Conservation (phyloP, 768 basidiomycete species). For the Suillus plorans region DNA sequence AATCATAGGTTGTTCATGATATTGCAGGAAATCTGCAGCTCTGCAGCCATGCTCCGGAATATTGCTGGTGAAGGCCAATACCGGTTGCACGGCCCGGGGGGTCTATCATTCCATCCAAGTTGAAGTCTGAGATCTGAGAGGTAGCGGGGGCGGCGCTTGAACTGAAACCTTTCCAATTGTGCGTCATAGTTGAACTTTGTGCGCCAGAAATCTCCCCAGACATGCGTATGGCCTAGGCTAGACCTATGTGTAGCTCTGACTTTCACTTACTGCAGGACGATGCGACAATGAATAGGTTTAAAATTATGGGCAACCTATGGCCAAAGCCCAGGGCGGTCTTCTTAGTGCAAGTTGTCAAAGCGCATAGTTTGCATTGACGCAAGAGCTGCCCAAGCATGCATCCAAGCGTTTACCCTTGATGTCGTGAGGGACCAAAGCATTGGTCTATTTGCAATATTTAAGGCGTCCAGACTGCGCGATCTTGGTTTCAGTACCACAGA, state of each 20-base stretch:
- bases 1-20: too few species aligned
- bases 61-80: too few species aligned
- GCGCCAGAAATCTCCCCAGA: too few species aligned
- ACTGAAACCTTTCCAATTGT: too few species aligned
- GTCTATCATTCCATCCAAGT: too few species aligned
- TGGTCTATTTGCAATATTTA: background rate
- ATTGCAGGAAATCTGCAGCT: too few species aligned
- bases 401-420: background rate
- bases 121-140: too few species aligned
- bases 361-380: background rate
- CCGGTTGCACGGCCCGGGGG: too few species aligned
- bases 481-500: background rate
- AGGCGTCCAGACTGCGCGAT: background rate
- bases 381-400: background rate
- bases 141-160: too few species aligned
- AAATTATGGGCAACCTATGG: background rate
- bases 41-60: too few species aligned
- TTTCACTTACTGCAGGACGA: background rate
- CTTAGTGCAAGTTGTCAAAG: background rate
- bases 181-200: too few species aligned
- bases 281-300: background rate
- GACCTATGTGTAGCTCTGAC: background rate
- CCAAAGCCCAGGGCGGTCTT: background rate
- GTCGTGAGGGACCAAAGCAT: background rate
- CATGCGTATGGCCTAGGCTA: too few species aligned